Evolutionary conservation across 1,284 basidiomycete genomes (phyloP).

Genomic region (Ganoderma meredithae): DNA sequence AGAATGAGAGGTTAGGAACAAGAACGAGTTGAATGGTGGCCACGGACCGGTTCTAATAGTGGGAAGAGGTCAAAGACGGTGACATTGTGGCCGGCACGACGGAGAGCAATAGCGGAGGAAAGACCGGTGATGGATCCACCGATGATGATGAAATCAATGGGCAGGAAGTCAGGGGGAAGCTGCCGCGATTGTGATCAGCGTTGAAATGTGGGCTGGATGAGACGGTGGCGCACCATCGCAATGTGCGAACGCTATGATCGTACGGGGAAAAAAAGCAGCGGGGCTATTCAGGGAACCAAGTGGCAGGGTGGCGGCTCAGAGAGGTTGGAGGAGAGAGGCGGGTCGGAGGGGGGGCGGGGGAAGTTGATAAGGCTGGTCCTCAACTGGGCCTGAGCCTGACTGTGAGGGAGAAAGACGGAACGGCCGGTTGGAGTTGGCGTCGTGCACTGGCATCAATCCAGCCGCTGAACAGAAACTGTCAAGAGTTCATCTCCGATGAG

Average conservation of each 20-base stretch:
- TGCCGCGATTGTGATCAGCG: not conserved
- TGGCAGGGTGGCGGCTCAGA: not conserved
- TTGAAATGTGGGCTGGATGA: not conserved
- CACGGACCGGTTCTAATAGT: slow-evolving; percentile 32
- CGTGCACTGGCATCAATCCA: not conserved
- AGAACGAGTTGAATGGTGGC: too few relatives aligned
- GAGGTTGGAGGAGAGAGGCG: not conserved
- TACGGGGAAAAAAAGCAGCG: not conserved
- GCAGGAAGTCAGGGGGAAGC: slow-evolving; percentile 5
- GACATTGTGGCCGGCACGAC: slow-evolving; percentile 41
- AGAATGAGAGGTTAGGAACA: not conserved
- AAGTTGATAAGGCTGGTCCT: not conserved
- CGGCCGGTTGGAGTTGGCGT: not conserved
- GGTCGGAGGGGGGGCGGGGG: not conserved
- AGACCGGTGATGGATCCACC: slow-evolving; percentile 43
- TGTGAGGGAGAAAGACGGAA: too few relatives aligned
- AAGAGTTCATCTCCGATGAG: not conserved
- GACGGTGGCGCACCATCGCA: not conserved
- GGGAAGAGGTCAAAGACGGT: slow-evolving; percentile 38
- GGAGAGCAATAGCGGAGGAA: slow-evolving; percentile 39
- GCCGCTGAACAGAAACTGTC: not conserved
- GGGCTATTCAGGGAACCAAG: not conserved
- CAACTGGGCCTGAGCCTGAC: too few relatives aligned
- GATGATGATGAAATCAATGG: slow-evolving; percentile 42
- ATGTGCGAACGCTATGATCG: not conserved